These are phyloP conservation scores for Colletotrichum somersetense DNA, from an alignment of 2,329 filamentous ascomycete genomes.

Conservation along the genomic window DNA sequence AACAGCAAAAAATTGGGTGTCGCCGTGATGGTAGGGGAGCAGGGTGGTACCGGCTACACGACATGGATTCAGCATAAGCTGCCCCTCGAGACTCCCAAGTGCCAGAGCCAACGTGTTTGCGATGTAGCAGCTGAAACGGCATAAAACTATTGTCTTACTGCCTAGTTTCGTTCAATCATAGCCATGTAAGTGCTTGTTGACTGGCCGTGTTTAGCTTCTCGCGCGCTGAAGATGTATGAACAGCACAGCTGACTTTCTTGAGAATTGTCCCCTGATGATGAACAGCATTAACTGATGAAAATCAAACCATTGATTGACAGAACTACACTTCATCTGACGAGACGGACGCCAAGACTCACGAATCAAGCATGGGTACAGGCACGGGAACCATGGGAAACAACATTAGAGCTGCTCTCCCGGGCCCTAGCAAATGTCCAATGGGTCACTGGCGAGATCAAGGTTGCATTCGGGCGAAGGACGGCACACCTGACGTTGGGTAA, in stretches of 20 bases:
- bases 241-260: too few species aligned
- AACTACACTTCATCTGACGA: background rate
- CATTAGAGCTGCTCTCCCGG: too few species aligned
- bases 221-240: background rate
- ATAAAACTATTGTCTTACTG: background rate
- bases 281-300: background rate
- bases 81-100: background rate
- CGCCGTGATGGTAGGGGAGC: constrained; percentile 10
- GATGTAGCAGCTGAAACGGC: background rate
- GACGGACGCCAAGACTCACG: background rate
- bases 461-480: background rate
- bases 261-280: background rate
- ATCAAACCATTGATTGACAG: background rate
- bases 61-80: background rate
- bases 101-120: background rate
- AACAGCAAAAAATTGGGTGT: constrained; percentile 6
- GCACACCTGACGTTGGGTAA: background rate
- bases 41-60: constrained; percentile 22
- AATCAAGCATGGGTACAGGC: too few species aligned
- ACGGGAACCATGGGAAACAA: too few species aligned
- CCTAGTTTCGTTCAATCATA: background rate
- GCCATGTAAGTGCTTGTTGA: background rate
- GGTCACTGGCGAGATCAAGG: too few species aligned
- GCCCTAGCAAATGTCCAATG: too few species aligned
- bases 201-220: background rate